Base-by-base conservation (phyloP, 331 rosid species). In the Stylosanthes scabra region DNA sequence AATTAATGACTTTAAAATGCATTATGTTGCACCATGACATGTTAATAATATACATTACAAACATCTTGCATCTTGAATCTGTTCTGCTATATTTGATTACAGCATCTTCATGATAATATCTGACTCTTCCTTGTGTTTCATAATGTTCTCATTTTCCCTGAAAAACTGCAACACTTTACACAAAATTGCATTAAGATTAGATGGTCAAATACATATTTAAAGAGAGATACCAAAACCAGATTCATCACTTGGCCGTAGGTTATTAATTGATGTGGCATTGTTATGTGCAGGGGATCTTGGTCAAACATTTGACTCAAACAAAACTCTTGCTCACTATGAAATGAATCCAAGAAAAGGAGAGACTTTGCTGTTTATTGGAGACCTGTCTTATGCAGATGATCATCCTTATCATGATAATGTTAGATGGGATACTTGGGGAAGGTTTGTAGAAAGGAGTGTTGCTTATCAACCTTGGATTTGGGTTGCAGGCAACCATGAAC, bases 381-480 rank as follows among this genome's bases (percentile, higher is more conserved):
- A 83, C 66, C 84, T 80, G 7, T 76, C 82, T 11, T 83, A 83
- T 25, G 84, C 84, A 0, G 87, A 83, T 58, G 63, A 68, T 46
- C 76, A 76, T 61, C 80, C 84, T 1, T 76, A 83, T 76, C 84
- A 83, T 51, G 82, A 76, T 60, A 83, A 83, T 10, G 59, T 11
- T 59, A 80, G 84, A 59, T 83, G 87, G 84, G 84, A 83, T 72
- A 56, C 80, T 31, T 76, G 82, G 84, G 84, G 84, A 80, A 83
- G 87, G 42, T 83, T 80, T 11, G 2, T 40, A 34, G 87, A 83
- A 68, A 83, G 87, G 54, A 76, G 84, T 13, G 59, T 6, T 68
- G 87, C 87, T 58, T 80, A 76, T 80, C 87, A 83, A 67, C 87
- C 87, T 11, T 83, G 87, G 87, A 76, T 83, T 67, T 83, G 84